These are phyloP conservation scores for Tilletia walkeri DNA, from an alignment of 1,284 basidiomycete species.

Conservation along the genomic window DNA sequence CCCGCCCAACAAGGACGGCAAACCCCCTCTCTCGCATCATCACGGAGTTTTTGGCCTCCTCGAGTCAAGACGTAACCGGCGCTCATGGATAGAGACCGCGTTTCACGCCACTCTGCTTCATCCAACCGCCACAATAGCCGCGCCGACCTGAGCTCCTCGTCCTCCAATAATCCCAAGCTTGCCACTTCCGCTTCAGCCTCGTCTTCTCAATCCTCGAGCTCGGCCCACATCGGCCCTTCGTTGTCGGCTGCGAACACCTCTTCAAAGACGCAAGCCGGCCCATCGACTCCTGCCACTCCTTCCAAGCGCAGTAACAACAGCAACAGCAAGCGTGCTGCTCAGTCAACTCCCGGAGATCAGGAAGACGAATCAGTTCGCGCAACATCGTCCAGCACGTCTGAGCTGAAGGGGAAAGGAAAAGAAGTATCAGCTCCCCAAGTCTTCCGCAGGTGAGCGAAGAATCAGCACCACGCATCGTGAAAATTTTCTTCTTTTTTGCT, in stretches of 20 bases:
- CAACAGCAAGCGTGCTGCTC: background rate
- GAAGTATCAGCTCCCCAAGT: background rate
- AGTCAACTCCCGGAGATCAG: no score
- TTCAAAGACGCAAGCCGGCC: no score
- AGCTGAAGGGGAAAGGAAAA: conserved; percentile 4
- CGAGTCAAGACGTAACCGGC: background rate
- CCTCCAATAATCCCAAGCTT: background rate
- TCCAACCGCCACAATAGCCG: conserved; percentile 8
- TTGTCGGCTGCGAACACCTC: no score
- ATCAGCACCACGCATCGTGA: background rate
- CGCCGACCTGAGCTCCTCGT: background rate
- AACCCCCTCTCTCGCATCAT: background rate
- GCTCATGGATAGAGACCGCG: conserved; percentile 17
- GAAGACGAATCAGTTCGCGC: no score
- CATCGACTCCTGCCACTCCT: no score
- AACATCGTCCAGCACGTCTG: no score
- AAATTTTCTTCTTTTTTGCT: background rate
- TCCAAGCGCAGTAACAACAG: background rate
- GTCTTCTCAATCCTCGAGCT: background rate
- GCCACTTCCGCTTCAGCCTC: background rate
- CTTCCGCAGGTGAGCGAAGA: background rate
- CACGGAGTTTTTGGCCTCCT: background rate
- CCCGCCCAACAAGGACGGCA: no score
- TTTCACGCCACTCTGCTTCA: conserved; percentile 6
- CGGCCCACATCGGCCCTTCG: no score